phyloP scores from a whole-genome alignment of 2,329 filamentous ascomycete genomes.

The Dryadomyces quercus-mongolicae region DNA sequence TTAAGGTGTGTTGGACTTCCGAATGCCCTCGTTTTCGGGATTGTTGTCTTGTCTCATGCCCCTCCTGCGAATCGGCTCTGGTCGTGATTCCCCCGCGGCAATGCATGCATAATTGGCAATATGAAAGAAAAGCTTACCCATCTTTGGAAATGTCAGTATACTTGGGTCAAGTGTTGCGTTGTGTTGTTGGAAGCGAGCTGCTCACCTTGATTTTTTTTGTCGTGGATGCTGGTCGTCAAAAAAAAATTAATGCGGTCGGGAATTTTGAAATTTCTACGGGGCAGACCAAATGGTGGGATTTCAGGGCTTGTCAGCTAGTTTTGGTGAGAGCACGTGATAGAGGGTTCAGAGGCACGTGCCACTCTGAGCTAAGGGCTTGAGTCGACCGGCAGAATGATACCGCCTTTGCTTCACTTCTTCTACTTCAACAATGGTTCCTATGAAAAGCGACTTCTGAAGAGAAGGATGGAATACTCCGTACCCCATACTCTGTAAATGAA shows the following conservation, averaged over 20 bases:
- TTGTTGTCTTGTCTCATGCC: not conserved
- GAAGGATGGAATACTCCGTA: too few relatives aligned
- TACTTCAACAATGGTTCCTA: too few relatives aligned
- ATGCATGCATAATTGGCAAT: not conserved
- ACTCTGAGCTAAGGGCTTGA: not conserved
- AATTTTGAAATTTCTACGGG: conserved; percentile 8
- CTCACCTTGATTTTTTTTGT: conserved; percentile 15
- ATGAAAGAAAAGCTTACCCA: conserved; percentile 10
- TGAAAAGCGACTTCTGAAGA: too few relatives aligned
- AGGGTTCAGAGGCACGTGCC: not conserved
- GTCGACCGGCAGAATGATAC: not conserved
- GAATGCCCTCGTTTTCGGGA: not conserved
- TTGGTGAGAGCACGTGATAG: not conserved
- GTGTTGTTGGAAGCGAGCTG: conserved; percentile 10
- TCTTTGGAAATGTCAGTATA: conserved; percentile 23
- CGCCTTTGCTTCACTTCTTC: too few relatives aligned
- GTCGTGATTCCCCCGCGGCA: not conserved
- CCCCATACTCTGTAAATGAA: too few relatives aligned
- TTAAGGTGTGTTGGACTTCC: not conserved
- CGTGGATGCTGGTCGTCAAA: conserved; percentile 10
- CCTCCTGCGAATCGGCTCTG: conserved; percentile 1
- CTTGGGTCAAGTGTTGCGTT: not conserved
- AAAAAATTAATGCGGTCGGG: conserved; percentile 11
- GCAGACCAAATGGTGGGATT: not conserved
- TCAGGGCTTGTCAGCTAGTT: not conserved